Evolutionary conservation across 1,139 yeast genomes (phyloP).

Genomic region (Magnusiomyces fungicola): DNA sequence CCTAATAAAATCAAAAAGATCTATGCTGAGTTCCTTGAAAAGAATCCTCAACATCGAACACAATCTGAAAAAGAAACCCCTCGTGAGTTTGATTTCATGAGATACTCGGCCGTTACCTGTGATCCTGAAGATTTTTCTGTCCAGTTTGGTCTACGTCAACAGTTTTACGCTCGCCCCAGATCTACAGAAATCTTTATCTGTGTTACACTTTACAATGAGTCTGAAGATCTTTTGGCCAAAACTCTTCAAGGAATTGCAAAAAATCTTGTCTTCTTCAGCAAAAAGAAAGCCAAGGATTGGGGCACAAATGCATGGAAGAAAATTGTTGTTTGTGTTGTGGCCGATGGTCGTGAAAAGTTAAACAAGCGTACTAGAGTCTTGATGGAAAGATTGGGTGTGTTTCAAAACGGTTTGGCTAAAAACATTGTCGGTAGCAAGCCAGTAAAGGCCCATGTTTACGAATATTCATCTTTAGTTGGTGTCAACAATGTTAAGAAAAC

Average conservation of each 20-base stretch:
- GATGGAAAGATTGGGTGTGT: slow-evolving; percentile 65
- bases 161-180: slow-evolving; percentile 57
- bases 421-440: slow-evolving; percentile 62
- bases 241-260: slow-evolving; percentile 73
- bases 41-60: neutral
- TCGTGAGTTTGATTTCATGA: slow-evolving; percentile 67
- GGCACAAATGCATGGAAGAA: slow-evolving; percentile 78
- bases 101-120: slow-evolving; percentile 77
- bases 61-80: neutral
- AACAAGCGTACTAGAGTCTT: slow-evolving; percentile 58
- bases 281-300: slow-evolving; percentile 58
- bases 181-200: slow-evolving; percentile 68
- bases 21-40: neutral
- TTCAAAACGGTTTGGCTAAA: slow-evolving; percentile 78
- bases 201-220: slow-evolving; percentile 76
- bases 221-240: slow-evolving; percentile 61
- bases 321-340: slow-evolving; percentile 64
- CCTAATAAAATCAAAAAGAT: slow-evolving; percentile 47
- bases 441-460: slow-evolving; percentile 70
- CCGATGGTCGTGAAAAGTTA: slow-evolving; percentile 68
- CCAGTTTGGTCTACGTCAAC: slow-evolving; percentile 60
- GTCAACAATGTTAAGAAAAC: slow-evolving; percentile 51
- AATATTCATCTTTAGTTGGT: slow-evolving; percentile 73
- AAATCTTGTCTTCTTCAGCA: slow-evolving; percentile 56
- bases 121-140: slow-evolving; percentile 62